Conservation (phyloP, 2,329 filamentous ascomycete species). For the Ophiostoma novo-ulmi region DNA sequence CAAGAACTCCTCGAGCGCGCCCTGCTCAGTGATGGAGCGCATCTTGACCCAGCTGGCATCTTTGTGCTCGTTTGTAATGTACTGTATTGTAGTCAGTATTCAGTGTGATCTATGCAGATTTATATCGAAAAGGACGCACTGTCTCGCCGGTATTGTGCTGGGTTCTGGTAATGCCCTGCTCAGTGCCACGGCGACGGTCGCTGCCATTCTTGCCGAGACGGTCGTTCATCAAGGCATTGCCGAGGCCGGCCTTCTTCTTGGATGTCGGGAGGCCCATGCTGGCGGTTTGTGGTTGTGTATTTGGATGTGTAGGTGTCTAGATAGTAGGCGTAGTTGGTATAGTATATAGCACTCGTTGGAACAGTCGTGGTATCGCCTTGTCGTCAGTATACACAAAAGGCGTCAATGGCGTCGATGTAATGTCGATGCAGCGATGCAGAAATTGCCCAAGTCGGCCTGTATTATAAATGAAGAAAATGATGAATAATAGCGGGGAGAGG, state of each 20-base stretch:
- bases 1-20: slow-evolving; percentile 91
- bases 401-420: not conserved
- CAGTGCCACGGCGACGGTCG: slow-evolving; percentile 66
- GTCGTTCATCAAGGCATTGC: slow-evolving; percentile 98
- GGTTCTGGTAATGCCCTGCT: slow-evolving; percentile 54
- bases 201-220: slow-evolving; percentile 88
- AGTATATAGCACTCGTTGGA: not conserved
- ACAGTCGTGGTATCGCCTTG: not conserved
- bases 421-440: slow-evolving; percentile 7
- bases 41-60: slow-evolving; percentile 98
- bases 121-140: slow-evolving; percentile 36
- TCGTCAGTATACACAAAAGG: not conserved
- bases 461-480: slow-evolving; percentile 18
- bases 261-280: slow-evolving; percentile 72
- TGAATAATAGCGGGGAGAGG: slow-evolving; percentile 29
- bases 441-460: slow-evolving; percentile 8
- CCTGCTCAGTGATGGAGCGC: slow-evolving; percentile 97
- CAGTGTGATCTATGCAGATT: not conserved
- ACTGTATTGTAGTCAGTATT: slow-evolving; percentile 42
- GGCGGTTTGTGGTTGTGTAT: not conserved
- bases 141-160: slow-evolving; percentile 76
- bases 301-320: not conserved
- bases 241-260: slow-evolving; percentile 89
- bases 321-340: not conserved
- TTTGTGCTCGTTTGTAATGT: slow-evolving; percentile 83